These are phyloP conservation scores for Sporothrix humicola DNA, from an alignment of 2,329 filamentous ascomycete genomes.

Conservation along the genomic window DNA sequence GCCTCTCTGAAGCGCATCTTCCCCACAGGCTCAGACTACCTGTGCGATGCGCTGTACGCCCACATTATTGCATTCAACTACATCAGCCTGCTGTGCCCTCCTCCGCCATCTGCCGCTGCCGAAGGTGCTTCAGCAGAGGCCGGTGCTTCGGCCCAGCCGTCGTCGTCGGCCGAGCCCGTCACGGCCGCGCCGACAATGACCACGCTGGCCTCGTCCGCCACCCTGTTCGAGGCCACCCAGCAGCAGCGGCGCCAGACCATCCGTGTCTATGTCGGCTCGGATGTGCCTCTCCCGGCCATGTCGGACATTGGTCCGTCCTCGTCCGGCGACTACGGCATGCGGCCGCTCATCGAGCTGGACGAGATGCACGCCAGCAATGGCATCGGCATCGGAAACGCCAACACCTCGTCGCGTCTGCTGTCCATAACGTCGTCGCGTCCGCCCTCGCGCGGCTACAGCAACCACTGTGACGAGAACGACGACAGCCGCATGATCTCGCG, in stretches of 20 bases:
- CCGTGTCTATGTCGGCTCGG: conserved; percentile 33
- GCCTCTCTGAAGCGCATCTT: conserved; percentile 57
- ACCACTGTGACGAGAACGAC: conserved; percentile 33
- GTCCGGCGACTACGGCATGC: conserved; percentile 4
- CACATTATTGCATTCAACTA: conserved; percentile 67
- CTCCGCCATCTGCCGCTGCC: conserved; percentile 33
- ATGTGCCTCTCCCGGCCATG: conserved; percentile 30
- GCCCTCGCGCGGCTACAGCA: conserved; percentile 21
- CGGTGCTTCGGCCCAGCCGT: conserved; percentile 28
- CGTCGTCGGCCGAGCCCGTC: not conserved
- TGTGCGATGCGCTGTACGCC: conserved; percentile 65
- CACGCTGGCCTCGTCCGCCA: not conserved
- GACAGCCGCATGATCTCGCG: conserved; percentile 40
- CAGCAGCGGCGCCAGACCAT: conserved; percentile 35
- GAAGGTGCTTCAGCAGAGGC: conserved; percentile 33
- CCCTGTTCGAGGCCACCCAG: conserved; percentile 11
- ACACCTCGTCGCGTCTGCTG: not conserved
- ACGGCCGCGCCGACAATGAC: conserved; percentile 25
- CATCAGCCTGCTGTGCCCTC: conserved; percentile 49
- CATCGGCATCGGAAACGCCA: not conserved
- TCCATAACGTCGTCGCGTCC: conserved; percentile 32
- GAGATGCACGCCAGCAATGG: not conserved
- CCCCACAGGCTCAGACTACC: conserved; percentile 57
- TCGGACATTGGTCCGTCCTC: not conserved
- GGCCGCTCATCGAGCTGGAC: conserved; percentile 17